These are phyloP conservation scores for Blastomyces emzantsi DNA, from an alignment of 2,329 filamentous ascomycete species.

Conservation along the genomic window DNA sequence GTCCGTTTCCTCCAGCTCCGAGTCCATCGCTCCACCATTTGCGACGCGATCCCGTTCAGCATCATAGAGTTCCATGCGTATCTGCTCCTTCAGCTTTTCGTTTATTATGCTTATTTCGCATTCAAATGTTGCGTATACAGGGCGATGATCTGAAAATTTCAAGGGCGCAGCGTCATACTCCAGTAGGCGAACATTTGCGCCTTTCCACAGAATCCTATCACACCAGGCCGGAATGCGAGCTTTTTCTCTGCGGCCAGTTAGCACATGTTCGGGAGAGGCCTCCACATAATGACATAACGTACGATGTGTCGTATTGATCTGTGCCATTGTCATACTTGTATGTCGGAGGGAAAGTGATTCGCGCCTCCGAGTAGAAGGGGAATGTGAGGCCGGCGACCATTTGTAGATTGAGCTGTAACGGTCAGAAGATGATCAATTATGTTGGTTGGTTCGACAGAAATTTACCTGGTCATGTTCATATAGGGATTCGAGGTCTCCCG, in stretches of 20 bases:
- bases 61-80: conserved; percentile 67
- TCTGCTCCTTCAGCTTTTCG: conserved; percentile 59
- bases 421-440: conserved; percentile 2
- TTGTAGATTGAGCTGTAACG: conserved; percentile 69
- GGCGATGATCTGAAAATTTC: conserved; percentile 89
- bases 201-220: conserved; percentile 83
- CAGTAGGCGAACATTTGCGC: conserved; percentile 69
- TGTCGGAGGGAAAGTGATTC: conserved; percentile 81
- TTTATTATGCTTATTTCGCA: conserved; percentile 75
- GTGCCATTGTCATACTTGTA: conserved; percentile 92
- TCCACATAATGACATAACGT: conserved; percentile 29
- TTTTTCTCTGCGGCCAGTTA: conserved; percentile 61
- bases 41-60: conserved; percentile 56
- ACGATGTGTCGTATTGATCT: conserved; percentile 87
- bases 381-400: conserved; percentile 92
- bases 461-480: conserved; percentile 83
- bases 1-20: conserved; percentile 20
- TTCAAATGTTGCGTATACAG: conserved; percentile 82
- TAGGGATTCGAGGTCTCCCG: conserved; percentile 63
- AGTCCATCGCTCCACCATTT: conserved; percentile 34
- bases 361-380: conserved; percentile 81
- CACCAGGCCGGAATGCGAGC: conserved; percentile 94
- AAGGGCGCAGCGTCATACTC: conserved; percentile 76
- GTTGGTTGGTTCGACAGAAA: neutral
- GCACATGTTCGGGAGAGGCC: conserved; percentile 11